A percentile compares a stretch with the other conserved stretches of the same genome.
Evolutionary conservation across 306 rosid genomes (phyloP).

Genomic region (Benincasa hispida): DNA sequence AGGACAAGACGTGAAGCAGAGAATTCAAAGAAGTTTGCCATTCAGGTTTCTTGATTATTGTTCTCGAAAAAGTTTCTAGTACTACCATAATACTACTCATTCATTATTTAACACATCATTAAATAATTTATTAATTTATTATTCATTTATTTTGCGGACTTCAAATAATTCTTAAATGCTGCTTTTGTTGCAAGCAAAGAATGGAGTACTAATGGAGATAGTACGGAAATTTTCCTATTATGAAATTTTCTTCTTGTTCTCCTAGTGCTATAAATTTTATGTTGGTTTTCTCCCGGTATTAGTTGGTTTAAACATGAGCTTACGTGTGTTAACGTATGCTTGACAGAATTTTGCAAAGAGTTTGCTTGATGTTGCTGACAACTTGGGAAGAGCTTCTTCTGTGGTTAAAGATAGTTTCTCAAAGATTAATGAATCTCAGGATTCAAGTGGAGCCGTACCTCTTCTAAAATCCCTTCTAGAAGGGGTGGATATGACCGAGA

Average conservation of each 20-base stretch:
- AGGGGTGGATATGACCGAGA: slow-evolving; percentile 83
- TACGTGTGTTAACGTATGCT: slow-evolving; percentile 4
- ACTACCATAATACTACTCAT: too few relatives aligned
- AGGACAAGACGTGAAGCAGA: slow-evolving; percentile 81
- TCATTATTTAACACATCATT: too few relatives aligned
- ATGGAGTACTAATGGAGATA: too few relatives aligned
- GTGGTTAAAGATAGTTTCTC: slow-evolving; percentile 61
- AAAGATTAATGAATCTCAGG: slow-evolving; percentile 42
- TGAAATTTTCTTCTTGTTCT: too few relatives aligned
- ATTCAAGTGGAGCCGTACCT: slow-evolving; percentile 43
- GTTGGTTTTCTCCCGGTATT: background rate
- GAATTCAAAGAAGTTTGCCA: slow-evolving; percentile 65
- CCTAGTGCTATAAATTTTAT: background rate
- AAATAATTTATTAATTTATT: too few relatives aligned
- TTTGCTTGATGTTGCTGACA: slow-evolving; percentile 79
- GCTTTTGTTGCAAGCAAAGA: too few relatives aligned
- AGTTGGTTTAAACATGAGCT: background rate
- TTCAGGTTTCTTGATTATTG: slow-evolving; percentile 39
- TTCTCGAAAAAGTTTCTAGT: too few relatives aligned
- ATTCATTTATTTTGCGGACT: too few relatives aligned
- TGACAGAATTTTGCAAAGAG: slow-evolving; percentile 70
- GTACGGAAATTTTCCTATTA: too few relatives aligned
- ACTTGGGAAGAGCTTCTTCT: slow-evolving; percentile 70
- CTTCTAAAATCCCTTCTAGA: slow-evolving; percentile 66
- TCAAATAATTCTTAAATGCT: too few relatives aligned